These are phyloP conservation scores for Macrophomina tecta DNA, from an alignment of 2,329 filamentous ascomycete genomes.

Conservation along the genomic window DNA sequence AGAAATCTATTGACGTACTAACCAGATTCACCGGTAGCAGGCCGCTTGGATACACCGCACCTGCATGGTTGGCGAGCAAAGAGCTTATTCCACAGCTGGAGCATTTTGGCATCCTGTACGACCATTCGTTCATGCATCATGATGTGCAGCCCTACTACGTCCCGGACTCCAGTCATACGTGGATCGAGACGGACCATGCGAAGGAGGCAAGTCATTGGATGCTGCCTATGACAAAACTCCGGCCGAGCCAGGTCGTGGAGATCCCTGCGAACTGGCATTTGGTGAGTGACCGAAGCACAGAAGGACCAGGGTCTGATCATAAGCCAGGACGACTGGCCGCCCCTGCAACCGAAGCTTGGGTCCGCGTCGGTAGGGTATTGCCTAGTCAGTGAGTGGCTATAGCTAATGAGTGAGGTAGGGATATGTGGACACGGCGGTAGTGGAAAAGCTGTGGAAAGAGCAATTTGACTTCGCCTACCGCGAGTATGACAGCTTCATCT, in stretches of 20 bases:
- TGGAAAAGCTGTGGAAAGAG: constrained; percentile 54
- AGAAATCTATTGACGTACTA: constrained; percentile 47
- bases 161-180: constrained; percentile 36
- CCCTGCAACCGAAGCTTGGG: constrained; percentile 44
- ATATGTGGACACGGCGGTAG: constrained; percentile 49
- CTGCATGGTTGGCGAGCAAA: constrained; percentile 49
- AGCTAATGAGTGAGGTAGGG: constrained; percentile 39
- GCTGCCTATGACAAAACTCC: constrained; percentile 43
- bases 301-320: not conserved
- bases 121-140: constrained; percentile 58
- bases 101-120: constrained; percentile 52
- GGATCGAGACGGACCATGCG: constrained; percentile 39
- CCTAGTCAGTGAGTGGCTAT: too few species aligned
- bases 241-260: constrained; percentile 48
- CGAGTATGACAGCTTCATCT: constrained; percentile 55
- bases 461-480: constrained; percentile 55
- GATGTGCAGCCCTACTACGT: constrained; percentile 52
- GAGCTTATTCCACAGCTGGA: constrained; percentile 49
- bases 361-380: not conserved
- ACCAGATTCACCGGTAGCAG: constrained; percentile 48
- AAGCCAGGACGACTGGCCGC: constrained; percentile 54
- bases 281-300: not conserved
- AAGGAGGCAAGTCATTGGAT: constrained; percentile 47
- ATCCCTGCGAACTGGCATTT: constrained; percentile 55
- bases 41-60: constrained; percentile 53